Conservation (phyloP, 2,329 filamentous ascomycete genomes). For the Leptographium wingfieldii region DNA sequence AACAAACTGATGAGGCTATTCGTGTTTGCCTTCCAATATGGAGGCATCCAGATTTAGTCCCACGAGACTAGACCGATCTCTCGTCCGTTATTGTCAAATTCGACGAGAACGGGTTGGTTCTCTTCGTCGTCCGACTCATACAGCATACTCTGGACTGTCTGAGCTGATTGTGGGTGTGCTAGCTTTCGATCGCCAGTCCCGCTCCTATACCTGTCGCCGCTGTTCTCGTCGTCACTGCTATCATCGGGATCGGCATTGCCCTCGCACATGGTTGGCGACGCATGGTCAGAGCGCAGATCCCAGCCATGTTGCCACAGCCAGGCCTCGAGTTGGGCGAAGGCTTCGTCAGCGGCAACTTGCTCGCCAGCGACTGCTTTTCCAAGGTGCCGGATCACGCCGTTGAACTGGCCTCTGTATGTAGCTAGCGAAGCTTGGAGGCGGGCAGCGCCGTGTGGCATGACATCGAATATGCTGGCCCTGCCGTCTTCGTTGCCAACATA, state of each 20-base stretch:
- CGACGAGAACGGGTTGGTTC: slow-evolving; percentile 39
- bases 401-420: slow-evolving; percentile 40
- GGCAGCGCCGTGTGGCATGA: slow-evolving; percentile 19
- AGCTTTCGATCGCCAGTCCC: background rate
- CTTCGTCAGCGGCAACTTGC: slow-evolving; percentile 30
- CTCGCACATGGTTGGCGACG: slow-evolving; percentile 32
- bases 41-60: slow-evolving; percentile 11
- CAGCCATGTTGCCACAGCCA: slow-evolving; percentile 38
- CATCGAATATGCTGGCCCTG: slow-evolving; percentile 19
- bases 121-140: slow-evolving; percentile 26
- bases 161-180: background rate
- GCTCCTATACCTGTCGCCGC: slow-evolving; percentile 20
- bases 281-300: slow-evolving; percentile 39
- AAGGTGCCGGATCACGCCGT: slow-evolving; percentile 29
- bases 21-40: too few species aligned
- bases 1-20: too few species aligned
- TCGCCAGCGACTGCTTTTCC: slow-evolving; percentile 23
- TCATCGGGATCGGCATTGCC: background rate
- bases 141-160: background rate
- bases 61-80: slow-evolving; percentile 40
- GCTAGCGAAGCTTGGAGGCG: slow-evolving; percentile 34
- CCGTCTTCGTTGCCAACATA: slow-evolving; percentile 3
- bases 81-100: slow-evolving; percentile 38
- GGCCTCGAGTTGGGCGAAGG: slow-evolving; percentile 36
- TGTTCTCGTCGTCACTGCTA: background rate